Evolutionary conservation across 306 rosid genomes (phyloP), one percentile per base, ranked within the genome.

Genomic region (Trichosanthes truncata): DNA sequence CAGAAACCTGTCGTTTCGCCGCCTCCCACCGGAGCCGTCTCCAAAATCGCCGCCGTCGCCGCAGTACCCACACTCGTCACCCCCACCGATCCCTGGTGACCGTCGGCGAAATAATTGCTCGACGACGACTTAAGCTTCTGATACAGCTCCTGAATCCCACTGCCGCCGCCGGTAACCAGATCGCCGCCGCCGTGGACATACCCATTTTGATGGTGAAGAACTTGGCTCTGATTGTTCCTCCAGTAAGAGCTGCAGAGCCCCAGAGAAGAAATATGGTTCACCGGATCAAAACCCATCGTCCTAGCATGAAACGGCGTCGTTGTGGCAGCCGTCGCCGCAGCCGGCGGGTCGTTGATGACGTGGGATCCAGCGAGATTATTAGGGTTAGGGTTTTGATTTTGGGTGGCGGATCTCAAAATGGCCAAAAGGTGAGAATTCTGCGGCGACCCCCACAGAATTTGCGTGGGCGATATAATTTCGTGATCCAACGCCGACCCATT

Each of bases 371-470:
- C 14, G 61, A 69, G 78, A 60, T 43, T 92, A 87, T 49, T 92
- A 88, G 96, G 90, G 91, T 81, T 86, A 84, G 89, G 88, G 88
- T 81, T 91, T 84, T 85, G 92, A 80, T 74, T 89, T 73, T 89
- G 93, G 31, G 80, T 59, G 41, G 94, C 86, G 40, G 78, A 74
- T 84, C 93, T 87, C 4, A 95, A 81, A 14, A 95, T 61, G 38
- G 97, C 87, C 63, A 95, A 48, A 0, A 92, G 78, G 41, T 89
- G 97, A 40, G 96, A 88, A 74, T 90, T 91, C 79, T 92, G 98
- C 0, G 98, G 92, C 1, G 97, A 92, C 0, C 98, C 98, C 98
- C 98, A 95, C 0, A 90, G 84, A 81, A 95, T 85, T 9, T 91
- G 97, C 79, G 78, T 83, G 3, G 87, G 36, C 41, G 85, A 78